These are phyloP conservation scores for Bruguiera sexangula DNA, from an alignment of 345 rosid genomes.

Conservation along the genomic window DNA sequence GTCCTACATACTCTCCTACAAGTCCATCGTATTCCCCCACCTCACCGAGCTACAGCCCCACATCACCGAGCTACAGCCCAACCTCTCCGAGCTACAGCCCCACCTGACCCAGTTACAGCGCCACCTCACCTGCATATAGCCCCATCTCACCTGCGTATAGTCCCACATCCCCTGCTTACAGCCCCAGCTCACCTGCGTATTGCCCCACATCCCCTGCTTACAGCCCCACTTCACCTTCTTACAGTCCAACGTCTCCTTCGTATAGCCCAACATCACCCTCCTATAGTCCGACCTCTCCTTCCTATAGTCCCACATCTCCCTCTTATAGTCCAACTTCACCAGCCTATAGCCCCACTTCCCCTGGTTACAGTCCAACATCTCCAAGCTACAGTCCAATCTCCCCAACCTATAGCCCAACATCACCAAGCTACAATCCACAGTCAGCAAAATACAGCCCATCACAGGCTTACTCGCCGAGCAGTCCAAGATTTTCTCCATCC, in stretches of 20 bases:
- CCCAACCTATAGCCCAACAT: constrained; percentile 30
- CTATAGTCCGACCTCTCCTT: constrained; percentile 77
- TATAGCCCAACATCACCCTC: constrained; percentile 82
- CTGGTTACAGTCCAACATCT: constrained; percentile 25
- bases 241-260: constrained; percentile 67
- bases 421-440: constrained; percentile 68
- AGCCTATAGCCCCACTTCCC: constrained; percentile 37
- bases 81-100: constrained; percentile 66
- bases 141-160: constrained; percentile 83
- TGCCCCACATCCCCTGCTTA: constrained; percentile 72
- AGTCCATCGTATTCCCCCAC: constrained; percentile 51
- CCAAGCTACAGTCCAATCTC: constrained; percentile 28
- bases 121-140: constrained; percentile 67
- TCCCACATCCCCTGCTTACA: constrained; percentile 69
- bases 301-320: constrained; percentile 82
- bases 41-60: constrained; percentile 47
- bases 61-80: constrained; percentile 65
- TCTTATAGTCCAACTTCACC: constrained; percentile 86
- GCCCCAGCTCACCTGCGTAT: constrained; percentile 76
- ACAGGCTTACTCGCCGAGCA: constrained; percentile 84
- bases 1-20: constrained; percentile 76
- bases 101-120: constrained; percentile 64
- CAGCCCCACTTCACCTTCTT: constrained; percentile 70
- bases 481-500: constrained; percentile 77
- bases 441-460: constrained; percentile 87